Evolutionary conservation across 306 rosid genomes (phyloP).

Genomic region (Gleditsia sinensis): DNA sequence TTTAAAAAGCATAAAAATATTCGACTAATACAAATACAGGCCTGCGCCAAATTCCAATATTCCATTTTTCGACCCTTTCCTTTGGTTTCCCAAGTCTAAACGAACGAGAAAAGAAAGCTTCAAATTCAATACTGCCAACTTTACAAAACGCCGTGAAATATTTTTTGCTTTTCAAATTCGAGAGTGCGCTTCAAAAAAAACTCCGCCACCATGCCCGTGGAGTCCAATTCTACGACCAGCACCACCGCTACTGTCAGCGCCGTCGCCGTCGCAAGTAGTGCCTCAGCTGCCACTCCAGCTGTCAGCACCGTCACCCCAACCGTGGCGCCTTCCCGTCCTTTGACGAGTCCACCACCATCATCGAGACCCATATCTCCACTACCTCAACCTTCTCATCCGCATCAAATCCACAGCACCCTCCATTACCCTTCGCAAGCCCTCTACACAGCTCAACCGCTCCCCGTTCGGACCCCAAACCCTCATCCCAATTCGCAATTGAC

Average conservation of each 20-base stretch:
- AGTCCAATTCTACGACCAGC: slow-evolving; percentile 5
- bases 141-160: no score
- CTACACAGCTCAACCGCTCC: slow-evolving; percentile 41
- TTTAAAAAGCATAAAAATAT: no score
- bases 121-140: no score
- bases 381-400: slow-evolving; percentile 41
- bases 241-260: no score
- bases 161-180: neutral
- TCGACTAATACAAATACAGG: no score
- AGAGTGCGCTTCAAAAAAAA: neutral
- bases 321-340: slow-evolving; percentile 23
- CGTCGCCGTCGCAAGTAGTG: neutral
- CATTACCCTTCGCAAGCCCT: slow-evolving; percentile 39
- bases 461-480: slow-evolving; percentile 41
- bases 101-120: no score
- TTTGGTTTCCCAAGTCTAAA: no score
- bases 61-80: no score
- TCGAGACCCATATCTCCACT: slow-evolving; percentile 44
- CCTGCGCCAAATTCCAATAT: no score
- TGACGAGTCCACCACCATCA: slow-evolving; percentile 28
- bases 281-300: neutral
- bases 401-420: slow-evolving; percentile 30
- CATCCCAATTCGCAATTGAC: slow-evolving; percentile 27
- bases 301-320: neutral
- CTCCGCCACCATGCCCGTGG: slow-evolving; percentile 35